These are phyloP conservation scores for Phytophthora agathidicida DNA, from an alignment of 352 stramenopile species.

Conservation along the genomic window DNA sequence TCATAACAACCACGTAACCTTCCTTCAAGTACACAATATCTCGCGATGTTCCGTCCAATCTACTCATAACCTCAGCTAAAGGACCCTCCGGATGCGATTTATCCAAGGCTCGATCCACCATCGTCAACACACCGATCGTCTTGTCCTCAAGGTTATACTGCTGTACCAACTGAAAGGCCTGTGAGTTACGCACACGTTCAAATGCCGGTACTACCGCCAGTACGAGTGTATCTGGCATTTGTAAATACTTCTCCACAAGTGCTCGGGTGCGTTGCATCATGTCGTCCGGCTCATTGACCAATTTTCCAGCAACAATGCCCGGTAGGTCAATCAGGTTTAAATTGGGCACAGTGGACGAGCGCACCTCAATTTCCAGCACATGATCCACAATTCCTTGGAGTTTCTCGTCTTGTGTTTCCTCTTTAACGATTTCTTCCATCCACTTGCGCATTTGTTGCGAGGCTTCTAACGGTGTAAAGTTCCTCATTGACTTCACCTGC, in stretches of 20 bases:
- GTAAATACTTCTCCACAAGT: constrained; percentile 44
- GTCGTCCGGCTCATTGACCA: constrained; percentile 37
- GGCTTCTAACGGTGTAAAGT: constrained; percentile 23
- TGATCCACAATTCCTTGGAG: constrained; percentile 38
- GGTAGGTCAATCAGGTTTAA: constrained; percentile 52
- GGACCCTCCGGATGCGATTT: constrained; percentile 26
- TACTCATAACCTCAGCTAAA: constrained; percentile 29
- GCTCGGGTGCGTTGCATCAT: constrained; percentile 48
- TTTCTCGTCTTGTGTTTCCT: constrained; percentile 15
- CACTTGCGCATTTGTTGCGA: constrained; percentile 32
- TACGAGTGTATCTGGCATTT: constrained; percentile 42
- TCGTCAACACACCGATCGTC: constrained; percentile 51
- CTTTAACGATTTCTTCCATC: constrained; percentile 45
- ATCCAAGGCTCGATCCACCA: constrained; percentile 44
- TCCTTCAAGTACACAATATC: constrained; percentile 45
- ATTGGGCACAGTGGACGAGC: constrained; percentile 41
- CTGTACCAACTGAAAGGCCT: constrained; percentile 56
- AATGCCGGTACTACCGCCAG: constrained; percentile 44
- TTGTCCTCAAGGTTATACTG: constrained; percentile 37
- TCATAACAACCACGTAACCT: constrained; percentile 49
- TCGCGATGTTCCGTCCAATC: constrained; percentile 31
- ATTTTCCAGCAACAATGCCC: constrained; percentile 41
- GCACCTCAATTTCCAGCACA: constrained; percentile 46
- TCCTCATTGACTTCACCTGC: constrained; percentile 23
- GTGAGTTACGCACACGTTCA: constrained; percentile 43